Percentiles rank a stretch among this genome's conserved stretches.
phyloP scores from a whole-genome alignment of 2,329 filamentous ascomycete genomes.

The Dryadomyces sulphureus region DNA sequence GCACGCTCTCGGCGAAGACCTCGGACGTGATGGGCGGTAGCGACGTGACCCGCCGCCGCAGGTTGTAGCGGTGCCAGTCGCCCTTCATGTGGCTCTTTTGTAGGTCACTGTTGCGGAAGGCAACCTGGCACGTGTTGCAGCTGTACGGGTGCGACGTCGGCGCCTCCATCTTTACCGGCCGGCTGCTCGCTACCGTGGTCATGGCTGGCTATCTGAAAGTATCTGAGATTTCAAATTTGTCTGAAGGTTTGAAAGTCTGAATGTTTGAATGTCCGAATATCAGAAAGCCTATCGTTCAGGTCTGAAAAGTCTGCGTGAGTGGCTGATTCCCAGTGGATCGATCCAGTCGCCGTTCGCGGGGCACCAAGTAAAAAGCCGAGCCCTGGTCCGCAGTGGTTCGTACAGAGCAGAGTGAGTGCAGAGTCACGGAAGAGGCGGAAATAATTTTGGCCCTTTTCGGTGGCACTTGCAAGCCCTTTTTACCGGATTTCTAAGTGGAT shows the following conservation, averaged over 20 bases:
- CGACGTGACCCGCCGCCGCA: constrained; percentile 84
- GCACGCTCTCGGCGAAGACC: constrained; percentile 87
- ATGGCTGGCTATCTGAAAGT: no score
- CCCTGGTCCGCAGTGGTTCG: no score
- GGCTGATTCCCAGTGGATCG: no score
- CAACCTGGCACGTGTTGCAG: constrained; percentile 96
- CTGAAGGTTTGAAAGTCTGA: no score
- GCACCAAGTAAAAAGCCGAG: no score
- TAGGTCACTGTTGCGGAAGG: constrained; percentile 83
- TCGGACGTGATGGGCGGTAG: constrained; percentile 85
- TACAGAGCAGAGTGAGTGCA: not conserved
- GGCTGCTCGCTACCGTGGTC: constrained; percentile 31
- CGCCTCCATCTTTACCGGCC: constrained; percentile 15
- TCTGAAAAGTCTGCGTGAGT: no score
- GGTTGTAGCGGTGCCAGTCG: constrained; percentile 98
- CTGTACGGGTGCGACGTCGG: constrained; percentile 70
- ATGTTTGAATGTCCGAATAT: no score
- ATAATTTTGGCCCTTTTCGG: constrained; percentile 1
- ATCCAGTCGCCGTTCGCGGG: no score
- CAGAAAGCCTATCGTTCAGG: no score
- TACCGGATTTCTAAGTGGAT: not conserved
- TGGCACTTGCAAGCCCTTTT: not conserved
- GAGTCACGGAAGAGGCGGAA: not conserved
- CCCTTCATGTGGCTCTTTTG: constrained; percentile 95
- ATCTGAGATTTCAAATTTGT: no score